phyloP scores from a whole-genome alignment of 306 rosid species.

The Dicorynia guianensis region DNA sequence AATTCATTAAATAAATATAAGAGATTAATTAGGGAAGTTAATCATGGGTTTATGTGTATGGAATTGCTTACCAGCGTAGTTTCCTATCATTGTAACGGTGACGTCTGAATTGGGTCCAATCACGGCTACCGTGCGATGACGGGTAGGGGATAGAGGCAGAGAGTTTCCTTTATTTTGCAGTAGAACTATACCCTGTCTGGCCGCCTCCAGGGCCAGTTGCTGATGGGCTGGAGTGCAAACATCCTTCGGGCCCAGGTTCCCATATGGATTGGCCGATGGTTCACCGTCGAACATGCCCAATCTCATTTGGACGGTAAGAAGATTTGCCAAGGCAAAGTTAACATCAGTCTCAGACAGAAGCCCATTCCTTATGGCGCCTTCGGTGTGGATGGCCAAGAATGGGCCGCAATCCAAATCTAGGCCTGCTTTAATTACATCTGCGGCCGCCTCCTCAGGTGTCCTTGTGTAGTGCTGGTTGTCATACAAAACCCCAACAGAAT shows the following conservation, averaged over 20 bases:
- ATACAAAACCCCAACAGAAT: constrained; percentile 70
- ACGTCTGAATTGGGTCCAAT: constrained; percentile 91
- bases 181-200: constrained; percentile 81
- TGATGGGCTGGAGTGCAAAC: constrained; percentile 74
- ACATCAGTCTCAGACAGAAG: constrained; percentile 58
- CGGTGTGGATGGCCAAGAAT: constrained; percentile 69
- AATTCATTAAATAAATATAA: too few species aligned
- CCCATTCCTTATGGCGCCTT: constrained; percentile 61
- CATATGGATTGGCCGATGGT: constrained; percentile 63
- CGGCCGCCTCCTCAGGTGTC: constrained; percentile 86
- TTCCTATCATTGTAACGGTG: constrained; percentile 90
- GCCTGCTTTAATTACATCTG: constrained; percentile 74
- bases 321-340: constrained; percentile 71
- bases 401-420: constrained; percentile 93
- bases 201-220: constrained; percentile 83
- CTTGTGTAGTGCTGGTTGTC: constrained; percentile 78
- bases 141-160: constrained; percentile 58
- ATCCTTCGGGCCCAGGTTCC: constrained; percentile 65
- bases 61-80: constrained; percentile 69
- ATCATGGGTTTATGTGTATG: too few species aligned
- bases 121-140: constrained; percentile 66
- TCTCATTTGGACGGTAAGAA: constrained; percentile 82
- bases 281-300: constrained; percentile 94
- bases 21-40: neutral
- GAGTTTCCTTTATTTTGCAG: constrained; percentile 58